Conservation (phyloP, 2,329 filamentous ascomycete genomes). For the Pseudocercospora pini-densiflorae region DNA sequence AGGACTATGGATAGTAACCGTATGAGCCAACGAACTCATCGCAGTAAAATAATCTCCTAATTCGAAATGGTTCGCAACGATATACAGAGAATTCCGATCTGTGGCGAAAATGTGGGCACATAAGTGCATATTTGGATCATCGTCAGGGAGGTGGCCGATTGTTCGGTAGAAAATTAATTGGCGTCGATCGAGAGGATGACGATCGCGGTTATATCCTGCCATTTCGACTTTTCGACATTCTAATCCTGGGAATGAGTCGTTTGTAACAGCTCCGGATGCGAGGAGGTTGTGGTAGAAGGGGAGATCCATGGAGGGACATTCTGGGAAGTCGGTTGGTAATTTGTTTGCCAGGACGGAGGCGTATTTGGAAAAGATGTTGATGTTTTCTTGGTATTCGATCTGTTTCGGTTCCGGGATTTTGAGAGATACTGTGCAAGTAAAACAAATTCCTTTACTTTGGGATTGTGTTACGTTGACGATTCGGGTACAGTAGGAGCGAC, state of each 20-base stretch:
- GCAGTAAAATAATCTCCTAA: conserved; percentile 45
- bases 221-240: conserved; percentile 60
- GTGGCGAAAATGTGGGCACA: conserved; percentile 63
- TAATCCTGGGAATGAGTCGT: conserved; percentile 50
- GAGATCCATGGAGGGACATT: conserved; percentile 43
- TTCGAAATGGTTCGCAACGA: conserved; percentile 56
- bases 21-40: conserved; percentile 55
- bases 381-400: conserved; percentile 41
- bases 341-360: conserved; percentile 40
- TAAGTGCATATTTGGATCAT: conserved; percentile 58
- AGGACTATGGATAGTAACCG: conserved; percentile 53
- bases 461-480: conserved; percentile 57
- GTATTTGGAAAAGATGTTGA: conserved; percentile 45
- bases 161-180: conserved; percentile 42
- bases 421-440: conserved; percentile 59
- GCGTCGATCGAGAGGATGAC: conserved; percentile 42
- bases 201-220: conserved; percentile 50
- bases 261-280: conserved; percentile 39
- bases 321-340: conserved; percentile 37
- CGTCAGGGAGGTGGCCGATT: conserved; percentile 22
- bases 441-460: conserved; percentile 52
- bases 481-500: conserved; percentile 57
- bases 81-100: conserved; percentile 59
- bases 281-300: conserved; percentile 43
- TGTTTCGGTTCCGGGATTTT: conserved; percentile 49